Conservation (phyloP, 2,329 filamentous ascomycete species). For the Colletotrichum liaoningense region DNA sequence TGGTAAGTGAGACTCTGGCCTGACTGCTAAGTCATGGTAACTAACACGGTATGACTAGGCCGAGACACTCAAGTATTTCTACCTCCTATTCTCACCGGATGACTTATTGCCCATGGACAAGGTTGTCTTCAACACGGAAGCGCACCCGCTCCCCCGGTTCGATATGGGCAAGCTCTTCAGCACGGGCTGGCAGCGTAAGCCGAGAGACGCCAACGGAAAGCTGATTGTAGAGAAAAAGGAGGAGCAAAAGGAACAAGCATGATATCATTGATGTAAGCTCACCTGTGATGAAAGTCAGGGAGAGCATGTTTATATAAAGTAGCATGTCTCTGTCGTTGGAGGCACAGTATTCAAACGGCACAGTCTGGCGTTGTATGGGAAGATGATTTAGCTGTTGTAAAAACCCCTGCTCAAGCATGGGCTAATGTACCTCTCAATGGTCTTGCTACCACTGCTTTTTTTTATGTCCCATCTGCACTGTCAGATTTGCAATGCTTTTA, state of each 20-base stretch:
- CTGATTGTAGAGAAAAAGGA: constrained; percentile 41
- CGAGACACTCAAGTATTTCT: constrained; percentile 98
- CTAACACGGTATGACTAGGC: constrained; percentile 64
- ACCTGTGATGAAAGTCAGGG: constrained; percentile 17
- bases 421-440: not conserved
- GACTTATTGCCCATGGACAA: constrained; percentile 87
- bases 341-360: not conserved
- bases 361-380: constrained; percentile 23
- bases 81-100: constrained; percentile 88
- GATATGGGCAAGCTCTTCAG: constrained; percentile 81
- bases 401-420: not conserved
- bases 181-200: constrained; percentile 84
- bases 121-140: constrained; percentile 95
- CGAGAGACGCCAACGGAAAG: constrained; percentile 61
- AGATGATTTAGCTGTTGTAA: constrained; percentile 1
- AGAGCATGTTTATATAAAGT: constrained; percentile 17
- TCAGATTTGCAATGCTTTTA: too few relatives aligned
- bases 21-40: not conserved
- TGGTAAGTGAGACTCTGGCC: constrained; percentile 66
- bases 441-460: too few relatives aligned
- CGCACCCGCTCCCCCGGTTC: constrained; percentile 89
- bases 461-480: too few relatives aligned
- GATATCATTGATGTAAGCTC: constrained; percentile 12
- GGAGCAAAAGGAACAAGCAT: not conserved
- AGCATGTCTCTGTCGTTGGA: constrained; percentile 26